Base-by-base conservation (phyloP, 108 stramenopile genomes). In the Cyclotella cryptica region DNA sequence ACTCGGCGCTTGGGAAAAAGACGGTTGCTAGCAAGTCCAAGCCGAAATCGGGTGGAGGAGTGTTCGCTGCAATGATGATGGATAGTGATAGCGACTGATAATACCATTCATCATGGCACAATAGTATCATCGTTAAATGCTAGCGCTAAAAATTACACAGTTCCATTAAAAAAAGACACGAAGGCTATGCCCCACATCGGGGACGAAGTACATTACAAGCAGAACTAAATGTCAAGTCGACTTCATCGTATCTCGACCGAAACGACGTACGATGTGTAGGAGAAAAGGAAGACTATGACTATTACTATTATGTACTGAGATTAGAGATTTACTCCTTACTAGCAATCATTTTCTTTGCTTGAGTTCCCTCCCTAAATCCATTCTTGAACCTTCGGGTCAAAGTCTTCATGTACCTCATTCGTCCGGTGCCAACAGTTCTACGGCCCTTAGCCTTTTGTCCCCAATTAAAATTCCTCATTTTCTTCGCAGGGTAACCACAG, bases 331-430 rank as follows among this genome's bases (percentile, higher is more conserved):
- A 88, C 40, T 85, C 72, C 75, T 76, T 84, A 68, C 85, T 87
- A 69, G 82, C 79, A 54, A 83, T 87, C 81, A 87, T 86, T 83
- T 96, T 96, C 89, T 93, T 92, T 71, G 98, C 98, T 81, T 93
- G 88, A 52, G 96, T 97, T 69, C 97, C 97, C 90, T 99, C 98
- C 81, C 96, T 88, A 94, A 99, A 99, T 75, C 91, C 86, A 88
- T 99, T 99, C 98, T 99, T 99, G 92, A 99, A 99, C 77, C 88
- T 84, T 72, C 99, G 93, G 53, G 98, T 97, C 89, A 99, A 80
- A 71, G 92, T 90, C 97, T 98, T 98, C 90, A 98, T 87, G 97
- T 98, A 94, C 55, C 97, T 86, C 98, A 99, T 99, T 59, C 99
- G 95, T 69, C 99, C 99, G 47, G 98, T 99, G 45, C 99, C 99